Base-by-base conservation (phyloP, 2,329 filamentous ascomycete species). In the Aspergillus arachidicola region DNA sequence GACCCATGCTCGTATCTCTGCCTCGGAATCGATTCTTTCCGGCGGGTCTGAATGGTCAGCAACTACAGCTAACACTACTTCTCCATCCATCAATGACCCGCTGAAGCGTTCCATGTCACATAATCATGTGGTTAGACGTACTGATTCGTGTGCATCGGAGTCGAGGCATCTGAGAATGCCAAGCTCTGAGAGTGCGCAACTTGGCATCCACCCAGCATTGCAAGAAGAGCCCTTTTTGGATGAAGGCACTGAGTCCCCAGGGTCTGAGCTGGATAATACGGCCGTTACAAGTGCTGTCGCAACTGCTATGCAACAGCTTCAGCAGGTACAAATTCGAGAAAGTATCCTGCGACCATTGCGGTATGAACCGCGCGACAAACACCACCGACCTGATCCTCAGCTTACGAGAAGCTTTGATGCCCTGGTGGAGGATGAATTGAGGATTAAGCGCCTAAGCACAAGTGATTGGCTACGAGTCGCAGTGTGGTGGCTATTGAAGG, bases 401-500 rank as follows among this genome's bases (percentile, higher is more conserved):
- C 61, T 69, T 1, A 60, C 65, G 21, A 61, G 63, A 16, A 62
- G 59, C 5, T 73, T 76, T 26, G 60, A 70, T 21, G 48, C 56
- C 2, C 66, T 71, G 6, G 63, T 65, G 0, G 60, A 69, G 9
- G 64, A 69, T 26, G 71, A 72, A 56, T 58, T 71, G n/a, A 66
- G 67, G 9, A 60, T 70, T 3, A 63, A 66, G 53, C 65, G 69
- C 23, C 61, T 75, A 1, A 69, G 62, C 34, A 68, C 71, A 14
- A 68, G 67, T 45, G 72, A 74, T 48, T 76, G 73, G 74, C 65
- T 76, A 26, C 66, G 68, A 12, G 62, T 75, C 45, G 72, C 73
- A 3, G 72, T 71, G 19, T 76, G 73, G 73, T 76, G 74, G 74
- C 58, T 76, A 36, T 59, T 76, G 26, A 73, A 76, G 66, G 72